These are phyloP conservation scores for Discostella stelligeroides DNA, from an alignment of 108 stramenopile genomes.

Conservation along the genomic window DNA sequence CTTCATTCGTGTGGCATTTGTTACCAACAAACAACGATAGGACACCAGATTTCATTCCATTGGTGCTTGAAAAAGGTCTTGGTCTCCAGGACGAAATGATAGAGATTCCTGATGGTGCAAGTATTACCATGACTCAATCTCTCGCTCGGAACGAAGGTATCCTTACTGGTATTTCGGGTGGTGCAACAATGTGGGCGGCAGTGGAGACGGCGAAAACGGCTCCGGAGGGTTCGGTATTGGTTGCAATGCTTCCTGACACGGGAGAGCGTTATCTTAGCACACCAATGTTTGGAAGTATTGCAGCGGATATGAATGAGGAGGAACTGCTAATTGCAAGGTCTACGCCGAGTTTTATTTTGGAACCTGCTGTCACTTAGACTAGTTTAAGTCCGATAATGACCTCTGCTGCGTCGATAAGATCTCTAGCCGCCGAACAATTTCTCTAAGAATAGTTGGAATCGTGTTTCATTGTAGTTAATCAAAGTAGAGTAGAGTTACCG, in stretches of 20 bases:
- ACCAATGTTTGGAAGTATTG: constrained; percentile 67
- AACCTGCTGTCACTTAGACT: background rate
- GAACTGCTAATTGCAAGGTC: constrained; percentile 58
- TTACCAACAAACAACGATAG: too few species aligned
- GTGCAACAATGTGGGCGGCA: constrained; percentile 62
- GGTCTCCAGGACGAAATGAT: constrained; percentile 48
- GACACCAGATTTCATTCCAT: constrained; percentile 77
- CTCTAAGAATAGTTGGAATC: too few species aligned
- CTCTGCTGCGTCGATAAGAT: too few species aligned
- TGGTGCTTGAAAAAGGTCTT: constrained; percentile 46
- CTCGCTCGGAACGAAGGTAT: constrained; percentile 77
- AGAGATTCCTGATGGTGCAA: constrained; percentile 41
- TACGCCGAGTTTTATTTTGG: constrained; percentile 45
- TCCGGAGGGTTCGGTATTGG: constrained; percentile 54
- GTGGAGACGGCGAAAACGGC: constrained; percentile 62
- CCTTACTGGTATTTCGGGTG: constrained; percentile 68
- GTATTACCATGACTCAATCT: constrained; percentile 47
- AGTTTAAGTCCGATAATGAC: too few species aligned
- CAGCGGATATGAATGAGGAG: constrained; percentile 74
- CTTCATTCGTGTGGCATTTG: too few species aligned
- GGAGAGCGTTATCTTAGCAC: constrained; percentile 77
- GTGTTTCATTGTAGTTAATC: too few species aligned
- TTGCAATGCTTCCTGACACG: constrained; percentile 74
- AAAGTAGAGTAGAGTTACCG: too few species aligned
- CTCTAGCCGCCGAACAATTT: too few species aligned